Conservation (phyloP, 1,284 basidiomycete species). For the Cutaneotrichosporon sp. region DNA sequence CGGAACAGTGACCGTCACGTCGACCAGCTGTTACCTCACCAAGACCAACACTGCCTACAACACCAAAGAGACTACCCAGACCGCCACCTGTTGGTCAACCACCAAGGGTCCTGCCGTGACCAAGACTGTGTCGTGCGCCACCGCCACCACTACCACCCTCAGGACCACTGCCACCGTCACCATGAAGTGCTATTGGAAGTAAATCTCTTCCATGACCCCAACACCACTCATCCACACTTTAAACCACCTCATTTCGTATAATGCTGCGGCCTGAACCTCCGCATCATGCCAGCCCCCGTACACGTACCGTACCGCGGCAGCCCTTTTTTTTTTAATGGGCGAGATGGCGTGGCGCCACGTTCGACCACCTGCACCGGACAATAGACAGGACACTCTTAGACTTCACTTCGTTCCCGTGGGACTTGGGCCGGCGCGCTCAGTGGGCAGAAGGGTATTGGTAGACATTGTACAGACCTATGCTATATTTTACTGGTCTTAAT, state of each 20-base stretch:
- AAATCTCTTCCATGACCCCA: not conserved
- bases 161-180: slow-evolving; percentile 7
- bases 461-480: not conserved
- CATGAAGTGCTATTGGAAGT: slow-evolving; percentile 1
- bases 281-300: not conserved
- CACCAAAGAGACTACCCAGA: slow-evolving; percentile 4
- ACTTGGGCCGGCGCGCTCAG: not conserved
- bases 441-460: not conserved
- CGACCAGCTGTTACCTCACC: slow-evolving; percentile 13
- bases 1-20: slow-evolving; percentile 1
- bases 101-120: slow-evolving; percentile 15
- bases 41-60: not conserved
- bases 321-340: too few relatives aligned
- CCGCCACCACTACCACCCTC: slow-evolving; percentile 8
- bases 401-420: not conserved
- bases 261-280: not conserved
- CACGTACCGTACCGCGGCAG: not conserved
- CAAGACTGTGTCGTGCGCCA: slow-evolving; percentile 4
- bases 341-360: not conserved
- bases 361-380: not conserved
- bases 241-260: not conserved
- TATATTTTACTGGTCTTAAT: not conserved
- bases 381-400: not conserved
- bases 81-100: not conserved
- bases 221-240: not conserved